Evolutionary conservation across 192 early-diverging fungal genomes (phyloP).

Genomic region (Coemansia pectinata): DNA sequence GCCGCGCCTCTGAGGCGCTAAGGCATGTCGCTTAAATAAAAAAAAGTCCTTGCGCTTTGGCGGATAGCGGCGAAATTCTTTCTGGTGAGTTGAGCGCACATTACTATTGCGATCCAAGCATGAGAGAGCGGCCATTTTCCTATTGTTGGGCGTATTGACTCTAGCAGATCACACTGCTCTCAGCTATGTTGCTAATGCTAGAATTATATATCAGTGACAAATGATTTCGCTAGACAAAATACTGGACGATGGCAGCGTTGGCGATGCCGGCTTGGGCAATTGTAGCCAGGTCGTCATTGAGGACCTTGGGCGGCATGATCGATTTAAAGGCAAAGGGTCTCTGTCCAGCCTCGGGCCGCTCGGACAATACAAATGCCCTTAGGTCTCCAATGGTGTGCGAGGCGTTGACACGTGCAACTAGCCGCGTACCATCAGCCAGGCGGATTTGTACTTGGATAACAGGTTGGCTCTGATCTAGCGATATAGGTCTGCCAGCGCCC

Average conservation of each 20-base stretch:
- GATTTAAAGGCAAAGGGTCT: slow-evolving; percentile 78
- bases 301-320: slow-evolving; percentile 81
- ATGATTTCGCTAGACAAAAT: slow-evolving; percentile 30
- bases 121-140: slow-evolving; percentile 17
- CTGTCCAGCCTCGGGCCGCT: slow-evolving; percentile 60
- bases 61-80: not conserved
- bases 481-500: slow-evolving; percentile 32
- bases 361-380: slow-evolving; percentile 71
- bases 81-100: not conserved
- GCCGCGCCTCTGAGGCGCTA: not conserved
- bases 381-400: slow-evolving; percentile 88
- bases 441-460: slow-evolving; percentile 89
- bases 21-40: not conserved
- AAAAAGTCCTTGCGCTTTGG: not conserved
- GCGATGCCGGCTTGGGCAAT: slow-evolving; percentile 81
- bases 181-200: not conserved
- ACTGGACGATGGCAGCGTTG: slow-evolving; percentile 85
- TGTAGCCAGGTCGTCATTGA: slow-evolving; percentile 69
- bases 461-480: slow-evolving; percentile 74
- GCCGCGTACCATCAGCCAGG: slow-evolving; percentile 82
- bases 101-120: not conserved
- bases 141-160: not conserved
- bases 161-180: too few relatives aligned
- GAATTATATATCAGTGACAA: not conserved
- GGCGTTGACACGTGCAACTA: slow-evolving; percentile 91